phyloP scores from a whole-genome alignment of 352 stramenopile species.

The Plasmopara viticola region DNA sequence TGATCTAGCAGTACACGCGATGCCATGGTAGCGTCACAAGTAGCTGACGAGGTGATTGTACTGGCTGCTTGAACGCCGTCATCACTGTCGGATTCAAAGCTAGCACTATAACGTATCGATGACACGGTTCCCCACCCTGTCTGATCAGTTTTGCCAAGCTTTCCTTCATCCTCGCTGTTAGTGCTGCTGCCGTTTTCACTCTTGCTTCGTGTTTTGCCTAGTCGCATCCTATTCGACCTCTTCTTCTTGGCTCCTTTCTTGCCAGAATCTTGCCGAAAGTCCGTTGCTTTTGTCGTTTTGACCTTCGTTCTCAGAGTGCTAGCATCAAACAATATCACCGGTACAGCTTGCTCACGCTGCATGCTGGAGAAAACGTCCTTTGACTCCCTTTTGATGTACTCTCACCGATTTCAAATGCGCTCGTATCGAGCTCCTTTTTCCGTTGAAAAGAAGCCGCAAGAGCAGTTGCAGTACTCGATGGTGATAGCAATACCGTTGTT shows the following conservation, averaged over 20 bases:
- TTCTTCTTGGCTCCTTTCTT: slow-evolving; percentile 10
- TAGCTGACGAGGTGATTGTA: slow-evolving; percentile 4
- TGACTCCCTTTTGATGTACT: neutral
- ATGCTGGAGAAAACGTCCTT: slow-evolving; percentile 1
- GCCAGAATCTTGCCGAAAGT: neutral
- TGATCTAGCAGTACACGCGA: slow-evolving; percentile 47
- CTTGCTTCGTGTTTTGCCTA: slow-evolving; percentile 7
- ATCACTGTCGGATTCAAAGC: slow-evolving; percentile 10
- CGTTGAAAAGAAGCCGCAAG: slow-evolving; percentile 6
- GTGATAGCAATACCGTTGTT: slow-evolving; percentile 21
- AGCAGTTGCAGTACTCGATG: slow-evolving; percentile 18
- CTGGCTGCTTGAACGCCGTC: slow-evolving; percentile 4
- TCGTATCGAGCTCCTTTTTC: slow-evolving; percentile 13
- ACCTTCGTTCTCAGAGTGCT: slow-evolving; percentile 12
- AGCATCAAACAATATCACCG: slow-evolving; percentile 30
- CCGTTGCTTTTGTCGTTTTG: neutral
- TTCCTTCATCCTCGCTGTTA: slow-evolving; percentile 23
- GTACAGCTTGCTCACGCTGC: slow-evolving; percentile 9
- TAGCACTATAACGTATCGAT: slow-evolving; percentile 8
- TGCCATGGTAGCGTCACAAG: slow-evolving; percentile 2
- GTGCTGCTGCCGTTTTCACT: slow-evolving; percentile 12
- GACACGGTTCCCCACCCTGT: slow-evolving; percentile 2
- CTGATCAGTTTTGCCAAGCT: neutral
- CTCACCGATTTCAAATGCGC: neutral
- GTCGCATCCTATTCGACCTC: slow-evolving; percentile 10